Percentiles rank a stretch among this genome's conserved stretches.
These are phyloP conservation scores for Aspergillus homomorphus DNA, from an alignment of 495 filamentous ascomycete genomes.

Conservation along the genomic window DNA sequence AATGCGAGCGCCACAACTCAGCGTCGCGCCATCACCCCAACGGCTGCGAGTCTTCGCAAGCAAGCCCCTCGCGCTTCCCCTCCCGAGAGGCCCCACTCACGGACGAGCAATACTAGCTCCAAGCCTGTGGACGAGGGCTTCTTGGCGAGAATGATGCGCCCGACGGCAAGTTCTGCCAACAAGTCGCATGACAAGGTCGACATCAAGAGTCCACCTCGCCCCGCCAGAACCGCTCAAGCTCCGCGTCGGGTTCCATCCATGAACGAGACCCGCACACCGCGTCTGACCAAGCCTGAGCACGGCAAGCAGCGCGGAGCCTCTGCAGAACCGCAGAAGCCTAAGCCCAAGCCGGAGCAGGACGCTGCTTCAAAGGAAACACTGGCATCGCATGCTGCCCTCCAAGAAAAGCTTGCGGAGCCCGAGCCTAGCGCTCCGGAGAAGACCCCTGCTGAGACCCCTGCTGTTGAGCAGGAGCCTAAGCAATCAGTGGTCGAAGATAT, in stretches of 20 bases:
- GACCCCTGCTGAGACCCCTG: conserved; percentile 1
- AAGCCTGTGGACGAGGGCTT: conserved; percentile 69
- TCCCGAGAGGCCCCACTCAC: conserved; percentile 42
- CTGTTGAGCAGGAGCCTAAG: conserved; percentile 6
- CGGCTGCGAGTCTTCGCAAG: conserved; percentile 26
- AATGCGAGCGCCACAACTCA: conserved; percentile 19
- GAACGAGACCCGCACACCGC: conserved; percentile 21
- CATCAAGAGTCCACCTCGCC: conserved; percentile 37
- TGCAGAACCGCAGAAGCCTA: conserved; percentile 4
- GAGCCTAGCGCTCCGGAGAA: conserved; percentile 2
- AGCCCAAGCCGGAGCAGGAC: conserved; percentile 8
- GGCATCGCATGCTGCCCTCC: background rate
- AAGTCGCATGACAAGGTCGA: conserved; percentile 72
- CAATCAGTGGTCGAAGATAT: background rate
- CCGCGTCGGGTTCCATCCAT: conserved; percentile 25
- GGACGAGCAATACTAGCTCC: conserved; percentile 37
- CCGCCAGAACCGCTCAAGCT: conserved; percentile 17
- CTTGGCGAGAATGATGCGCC: conserved; percentile 89
- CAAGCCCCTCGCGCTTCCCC: conserved; percentile 42
- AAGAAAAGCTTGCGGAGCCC: conserved; percentile 6
- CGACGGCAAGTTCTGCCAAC: conserved; percentile 73
- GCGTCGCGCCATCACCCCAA: conserved; percentile 25
- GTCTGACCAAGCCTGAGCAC: conserved; percentile 18
- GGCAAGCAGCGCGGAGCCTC: conserved; percentile 14
- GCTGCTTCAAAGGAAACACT: conserved; percentile 6